Base-by-base conservation (phyloP, 2,329 filamentous ascomycete genomes). In the Tolypocladium tundrense region DNA sequence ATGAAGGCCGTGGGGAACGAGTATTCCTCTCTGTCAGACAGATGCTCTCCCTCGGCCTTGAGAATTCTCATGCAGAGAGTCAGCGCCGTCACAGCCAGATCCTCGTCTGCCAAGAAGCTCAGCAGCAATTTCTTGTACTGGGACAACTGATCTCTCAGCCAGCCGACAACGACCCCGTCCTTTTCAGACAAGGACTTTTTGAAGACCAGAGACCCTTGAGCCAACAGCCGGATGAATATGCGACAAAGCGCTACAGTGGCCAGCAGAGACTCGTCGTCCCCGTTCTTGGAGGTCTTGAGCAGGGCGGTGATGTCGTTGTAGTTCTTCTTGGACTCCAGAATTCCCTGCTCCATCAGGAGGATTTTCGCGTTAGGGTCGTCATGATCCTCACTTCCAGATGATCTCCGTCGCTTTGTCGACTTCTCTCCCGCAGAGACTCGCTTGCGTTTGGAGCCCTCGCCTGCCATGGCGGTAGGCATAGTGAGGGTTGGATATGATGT, bases 261-360 rank as follows among this genome's bases (percentile, higher is more conserved):
- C 40, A 89, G 75, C 53, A 90, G 76, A 4, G 83, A 77, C 50
- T 87, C 81, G 2, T 77, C 71, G 3, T 79, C 72, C 35, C 76
- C 75, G 41, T 75, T 76, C 66, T 81, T 62, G 51, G 73, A 72
- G 19, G 65, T 80, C 48, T 80, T 79, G 52, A 96, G 77, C 42
- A 97, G 75, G 13, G 81, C 83, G 9, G 84, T 81, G 67, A 97
- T 93, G 69, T 96, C 91, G 77, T 96, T 96, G 79, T 95, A 96
- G 73, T 96, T 84, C 72, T 91, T 90, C 68, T 86, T 88, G 54
- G 91, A 96, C 71, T 94, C 87, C 61, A 91, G 75, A 57, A 97
- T 91, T 58, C 89, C 87, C 62, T 84, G 79, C 75, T 97, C 92
- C 57, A 97, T 81, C 57, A 84, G 75, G 48, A 93, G 74, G 59